A percentile compares a stretch with the other conserved stretches of the same genome.
Evolutionary conservation across 345 rosid species (phyloP).

Genomic region (Eucalyptus paniculata): DNA sequence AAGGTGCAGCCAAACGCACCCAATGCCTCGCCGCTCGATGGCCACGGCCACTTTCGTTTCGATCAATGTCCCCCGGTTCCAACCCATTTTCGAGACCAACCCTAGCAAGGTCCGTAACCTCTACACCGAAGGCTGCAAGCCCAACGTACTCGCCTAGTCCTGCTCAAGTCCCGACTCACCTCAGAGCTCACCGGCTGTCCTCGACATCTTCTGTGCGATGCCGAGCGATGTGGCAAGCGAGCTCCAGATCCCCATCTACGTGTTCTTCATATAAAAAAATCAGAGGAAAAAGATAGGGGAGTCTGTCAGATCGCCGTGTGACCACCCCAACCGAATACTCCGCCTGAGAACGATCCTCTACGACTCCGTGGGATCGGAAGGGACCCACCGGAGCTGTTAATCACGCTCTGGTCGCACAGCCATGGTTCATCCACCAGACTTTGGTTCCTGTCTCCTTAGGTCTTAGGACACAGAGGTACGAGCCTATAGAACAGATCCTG

Average conservation of each 20-base stretch:
- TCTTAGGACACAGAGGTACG: too few species aligned
- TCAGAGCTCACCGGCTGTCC: constrained; percentile 29
- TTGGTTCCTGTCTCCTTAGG: not conserved
- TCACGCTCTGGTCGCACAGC: not conserved
- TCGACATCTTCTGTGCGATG: constrained; percentile 33
- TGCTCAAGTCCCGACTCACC: not conserved
- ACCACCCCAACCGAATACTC: not conserved
- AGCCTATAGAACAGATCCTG: not conserved
- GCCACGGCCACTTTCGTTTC: constrained; percentile 9
- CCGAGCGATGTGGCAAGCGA: constrained; percentile 33
- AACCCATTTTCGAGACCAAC: not conserved
- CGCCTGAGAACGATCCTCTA: not conserved
- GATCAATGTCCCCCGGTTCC: not conserved
- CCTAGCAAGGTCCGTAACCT: not conserved
- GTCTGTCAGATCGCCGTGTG: not conserved
- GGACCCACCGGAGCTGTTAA: not conserved
- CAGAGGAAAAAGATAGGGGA: too few species aligned
- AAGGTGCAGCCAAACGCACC: too few species aligned
- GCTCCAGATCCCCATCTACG: constrained; percentile 20
- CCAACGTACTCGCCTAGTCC: constrained; percentile 5
- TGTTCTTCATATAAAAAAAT: constrained; percentile 15
- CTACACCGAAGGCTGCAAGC: too few species aligned
- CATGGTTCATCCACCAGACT: not conserved
- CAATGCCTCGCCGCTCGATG: not conserved
- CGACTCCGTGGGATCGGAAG: not conserved